Base-by-base conservation (phyloP, 345 rosid genomes). In the Eucalyptus curtisii region DNA sequence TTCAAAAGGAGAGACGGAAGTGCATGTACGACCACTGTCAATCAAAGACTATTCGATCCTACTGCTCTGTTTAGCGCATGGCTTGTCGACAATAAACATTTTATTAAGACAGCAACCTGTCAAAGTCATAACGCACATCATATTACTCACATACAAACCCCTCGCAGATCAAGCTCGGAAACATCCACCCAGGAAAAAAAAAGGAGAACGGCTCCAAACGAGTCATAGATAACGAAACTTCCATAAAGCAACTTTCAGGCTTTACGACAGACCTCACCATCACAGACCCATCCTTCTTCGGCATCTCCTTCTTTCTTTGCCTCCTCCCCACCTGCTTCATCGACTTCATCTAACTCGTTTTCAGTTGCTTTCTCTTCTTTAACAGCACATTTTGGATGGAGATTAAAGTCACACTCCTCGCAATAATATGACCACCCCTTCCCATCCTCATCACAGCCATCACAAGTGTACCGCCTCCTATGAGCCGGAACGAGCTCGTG, bases 321-420 rank as follows among this genome's bases (percentile, higher is more conserved):
- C 31, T 87, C 91, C 49, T 24, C 76, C 88, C 4, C 0, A 64
- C 40, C 20, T 64, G 76, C 76, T 64, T 64, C 37, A 14, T 64
- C 31, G 0, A 1, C 76, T 64, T 64, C 76, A n/a, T n/a, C 76
- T 14, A n/a, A 7, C 55, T 91, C 92, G 42, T 90, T 9, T 49
- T 66, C 37, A 68, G 85, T 13, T 90, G 61, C 91, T 48, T 50
- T 37, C 52, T 88, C 79, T 52, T 88, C 80, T 45, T 10, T 37
- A 55, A 94, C 61, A 37, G 94, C 93, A 88, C 98, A 96, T 52
- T 91, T 91, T 3, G 94, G 95, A 90, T 96, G 95, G 87, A 96
- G 95, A 95, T 94, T 90, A 82, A 94, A 96, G 86, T 94, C 94
- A 49, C 99, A 97, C 87, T 94, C 92, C 8, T 88, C 85, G 6